Evolutionary conservation across 2,329 filamentous ascomycete species (phyloP).

Genomic region (Monosporascus sp.): DNA sequence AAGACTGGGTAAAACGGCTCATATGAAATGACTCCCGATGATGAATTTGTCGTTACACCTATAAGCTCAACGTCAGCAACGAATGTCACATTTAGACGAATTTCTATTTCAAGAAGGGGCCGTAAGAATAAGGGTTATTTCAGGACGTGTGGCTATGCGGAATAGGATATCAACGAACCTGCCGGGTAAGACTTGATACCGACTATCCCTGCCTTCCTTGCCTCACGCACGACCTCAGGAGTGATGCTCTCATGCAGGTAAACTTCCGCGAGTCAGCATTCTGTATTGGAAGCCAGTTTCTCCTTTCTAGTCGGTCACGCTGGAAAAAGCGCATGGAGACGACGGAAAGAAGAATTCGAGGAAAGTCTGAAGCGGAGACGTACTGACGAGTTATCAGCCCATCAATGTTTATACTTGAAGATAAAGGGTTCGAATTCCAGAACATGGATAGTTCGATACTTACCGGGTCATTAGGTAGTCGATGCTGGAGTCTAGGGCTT

Average conservation of each 20-base stretch:
- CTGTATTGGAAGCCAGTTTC: background rate
- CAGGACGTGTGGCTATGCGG: background rate
- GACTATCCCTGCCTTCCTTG: constrained; percentile 51
- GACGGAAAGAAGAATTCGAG: background rate
- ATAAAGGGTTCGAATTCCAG: too few species aligned
- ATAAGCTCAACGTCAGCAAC: constrained; percentile 5
- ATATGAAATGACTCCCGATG: constrained; percentile 46
- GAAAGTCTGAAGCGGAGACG: background rate
- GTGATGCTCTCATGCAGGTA: constrained; percentile 46
- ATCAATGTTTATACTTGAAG: background rate
- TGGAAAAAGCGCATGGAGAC: background rate
- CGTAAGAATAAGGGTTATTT: background rate
- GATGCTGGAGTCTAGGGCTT: constrained; percentile 40
- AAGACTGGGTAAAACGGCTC: constrained; percentile 55
- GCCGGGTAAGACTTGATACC: constrained; percentile 50
- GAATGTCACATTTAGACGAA: background rate
- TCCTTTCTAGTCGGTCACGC: background rate
- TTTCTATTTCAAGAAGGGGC: too few species aligned
- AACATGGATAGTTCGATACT: background rate
- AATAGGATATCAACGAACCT: background rate
- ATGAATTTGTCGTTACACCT: constrained; percentile 28
- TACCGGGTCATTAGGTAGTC: constrained; percentile 43
- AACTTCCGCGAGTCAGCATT: constrained; percentile 14
- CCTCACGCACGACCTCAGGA: constrained; percentile 50
- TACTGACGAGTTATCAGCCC: background rate